These are phyloP conservation scores for Stemphylium beticola DNA, from an alignment of 2,329 filamentous ascomycete species.

Conservation along the genomic window DNA sequence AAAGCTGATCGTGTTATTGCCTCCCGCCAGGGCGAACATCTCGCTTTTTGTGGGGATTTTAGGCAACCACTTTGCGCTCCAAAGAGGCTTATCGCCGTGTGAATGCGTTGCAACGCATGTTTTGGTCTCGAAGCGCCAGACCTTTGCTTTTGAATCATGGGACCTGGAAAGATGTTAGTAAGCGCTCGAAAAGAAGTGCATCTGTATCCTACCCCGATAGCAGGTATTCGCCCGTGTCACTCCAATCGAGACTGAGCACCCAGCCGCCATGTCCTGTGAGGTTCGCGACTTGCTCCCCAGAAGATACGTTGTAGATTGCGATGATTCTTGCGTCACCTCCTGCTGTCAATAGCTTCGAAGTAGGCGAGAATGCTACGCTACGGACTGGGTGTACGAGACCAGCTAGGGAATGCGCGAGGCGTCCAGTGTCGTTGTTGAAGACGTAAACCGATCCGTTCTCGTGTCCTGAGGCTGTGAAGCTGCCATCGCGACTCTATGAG, in stretches of 20 bases:
- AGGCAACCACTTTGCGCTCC: conserved; percentile 49
- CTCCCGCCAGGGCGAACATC: conserved; percentile 51
- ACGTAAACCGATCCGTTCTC: conserved; percentile 91
- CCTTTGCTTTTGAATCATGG: conserved; percentile 92
- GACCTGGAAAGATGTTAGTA: conserved; percentile 53
- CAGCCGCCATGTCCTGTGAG: conserved; percentile 80
- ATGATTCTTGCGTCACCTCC: conserved; percentile 90
- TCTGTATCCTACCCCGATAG: conserved; percentile 69
- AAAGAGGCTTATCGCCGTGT: conserved; percentile 68
- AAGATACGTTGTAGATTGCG: conserved; percentile 87
- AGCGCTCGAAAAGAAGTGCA: background rate
- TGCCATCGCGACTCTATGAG: conserved; percentile 71
- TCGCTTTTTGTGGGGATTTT: conserved; percentile 45
- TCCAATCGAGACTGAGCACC: conserved; percentile 94
- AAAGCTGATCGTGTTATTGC: conserved; percentile 45
- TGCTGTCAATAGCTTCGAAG: conserved; percentile 81
- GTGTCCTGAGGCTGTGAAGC: conserved; percentile 88
- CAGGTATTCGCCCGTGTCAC: conserved; percentile 87
- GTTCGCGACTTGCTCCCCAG: conserved; percentile 90
- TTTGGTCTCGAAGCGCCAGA: conserved; percentile 87
- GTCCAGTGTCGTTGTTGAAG: conserved; percentile 89
- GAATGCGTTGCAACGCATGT: conserved; percentile 91
- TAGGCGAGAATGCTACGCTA: conserved; percentile 85
- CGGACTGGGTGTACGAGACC: conserved; percentile 88
- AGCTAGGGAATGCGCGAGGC: conserved; percentile 83